Evolutionary conservation across 768 basidiomycete genomes (phyloP).

Genomic region (Hypholoma sublateritium): DNA sequence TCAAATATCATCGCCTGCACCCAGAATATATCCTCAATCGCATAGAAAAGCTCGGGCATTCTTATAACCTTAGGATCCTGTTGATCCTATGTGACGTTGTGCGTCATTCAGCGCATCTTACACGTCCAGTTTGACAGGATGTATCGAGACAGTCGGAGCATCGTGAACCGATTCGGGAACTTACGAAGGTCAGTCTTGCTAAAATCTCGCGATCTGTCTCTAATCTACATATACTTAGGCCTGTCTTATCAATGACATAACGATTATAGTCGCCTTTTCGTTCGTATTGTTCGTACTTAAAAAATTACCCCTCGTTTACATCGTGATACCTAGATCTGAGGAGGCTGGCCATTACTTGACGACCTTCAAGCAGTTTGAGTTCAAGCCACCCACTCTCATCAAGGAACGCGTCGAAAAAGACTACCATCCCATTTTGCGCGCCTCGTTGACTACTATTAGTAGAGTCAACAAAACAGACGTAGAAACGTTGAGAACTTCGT

Average conservation of each 20-base stretch:
- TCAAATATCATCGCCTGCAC: constrained; percentile 94
- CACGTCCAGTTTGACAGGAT: neutral
- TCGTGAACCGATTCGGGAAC: constrained; percentile 85
- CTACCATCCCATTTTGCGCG: constrained; percentile 77
- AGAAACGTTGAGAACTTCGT: constrained; percentile 85
- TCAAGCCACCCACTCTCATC: constrained; percentile 90
- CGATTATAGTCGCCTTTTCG: constrained; percentile 92
- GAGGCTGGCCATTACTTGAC: constrained; percentile 92
- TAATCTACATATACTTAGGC: constrained; percentile 40
- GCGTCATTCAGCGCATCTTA: constrained; percentile 26
- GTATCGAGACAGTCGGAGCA: constrained; percentile 65
- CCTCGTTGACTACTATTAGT: constrained; percentile 82
- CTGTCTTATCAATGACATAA: constrained; percentile 91
- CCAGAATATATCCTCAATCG: constrained; percentile 95
- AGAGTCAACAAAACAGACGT: constrained; percentile 99
- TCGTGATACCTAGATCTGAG: constrained; percentile 55
- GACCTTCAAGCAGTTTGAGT: constrained; percentile 91
- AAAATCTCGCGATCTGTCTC: neutral
- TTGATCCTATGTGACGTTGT: constrained; percentile 93
- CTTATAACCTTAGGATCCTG: constrained; percentile 82
- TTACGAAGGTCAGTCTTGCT: constrained; percentile 66
- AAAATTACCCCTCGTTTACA: neutral
- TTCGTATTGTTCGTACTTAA: constrained; percentile 31
- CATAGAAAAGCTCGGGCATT: constrained; percentile 80
- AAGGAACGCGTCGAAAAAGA: constrained; percentile 93